A percentile compares a stretch with the other conserved stretches of the same genome.
phyloP scores from a whole-genome alignment of 805 yeast genomes.

The Lachancea lanzarotensis region DNA sequence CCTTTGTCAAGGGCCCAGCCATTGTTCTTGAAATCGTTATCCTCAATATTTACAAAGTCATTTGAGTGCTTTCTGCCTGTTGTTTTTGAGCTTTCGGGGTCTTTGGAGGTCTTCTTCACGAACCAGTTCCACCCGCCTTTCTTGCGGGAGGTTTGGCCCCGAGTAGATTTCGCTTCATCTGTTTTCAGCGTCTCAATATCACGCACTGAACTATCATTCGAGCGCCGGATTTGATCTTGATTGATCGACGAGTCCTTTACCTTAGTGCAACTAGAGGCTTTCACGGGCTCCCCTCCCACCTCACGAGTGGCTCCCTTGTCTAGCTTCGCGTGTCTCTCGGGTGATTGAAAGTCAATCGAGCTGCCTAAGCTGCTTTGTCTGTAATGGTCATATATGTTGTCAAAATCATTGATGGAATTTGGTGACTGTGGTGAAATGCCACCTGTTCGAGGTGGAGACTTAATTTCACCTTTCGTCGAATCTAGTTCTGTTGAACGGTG shows the following conservation, averaged over 20 bases:
- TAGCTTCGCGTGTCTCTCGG: background rate
- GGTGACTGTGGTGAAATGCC: constrained; percentile 2
- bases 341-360: background rate
- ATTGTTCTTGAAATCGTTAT: background rate
- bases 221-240: background rate
- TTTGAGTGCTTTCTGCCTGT: background rate
- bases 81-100: background rate
- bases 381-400: constrained; percentile 29
- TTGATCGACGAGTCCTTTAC: background rate
- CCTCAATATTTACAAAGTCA: constrained; percentile 4
- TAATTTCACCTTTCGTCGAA: background rate
- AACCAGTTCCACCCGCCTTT: constrained; percentile 19
- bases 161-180: background rate
- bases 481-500: background rate
- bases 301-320: background rate
- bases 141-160: constrained; percentile 9
- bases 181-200: background rate
- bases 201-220: background rate
- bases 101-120: constrained; percentile 6
- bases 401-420: constrained; percentile 17
- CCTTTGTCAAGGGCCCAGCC: constrained; percentile 4
- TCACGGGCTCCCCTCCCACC: background rate
- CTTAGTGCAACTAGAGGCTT: background rate
- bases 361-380: constrained; percentile 19
- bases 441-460: background rate